Base-by-base conservation (phyloP, 2,329 filamentous ascomycete species). In the Ascochyta koolunga region DNA sequence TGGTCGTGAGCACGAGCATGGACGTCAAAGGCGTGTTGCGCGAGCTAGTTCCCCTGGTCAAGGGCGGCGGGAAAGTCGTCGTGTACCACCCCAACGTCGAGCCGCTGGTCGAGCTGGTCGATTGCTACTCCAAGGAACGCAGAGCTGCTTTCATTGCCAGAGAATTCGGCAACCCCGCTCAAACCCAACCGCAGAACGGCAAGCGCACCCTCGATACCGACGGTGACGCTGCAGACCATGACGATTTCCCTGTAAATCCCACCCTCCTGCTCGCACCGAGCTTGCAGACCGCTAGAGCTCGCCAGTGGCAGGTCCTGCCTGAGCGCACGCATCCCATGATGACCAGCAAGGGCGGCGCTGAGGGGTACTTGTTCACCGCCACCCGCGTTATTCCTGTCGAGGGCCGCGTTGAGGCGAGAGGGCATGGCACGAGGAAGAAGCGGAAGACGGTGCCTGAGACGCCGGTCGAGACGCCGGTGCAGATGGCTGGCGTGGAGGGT, bases 301-400 rank as follows among this genome's bases (percentile, higher is more conserved):
- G 89, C 58, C 82, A 85, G 47, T 98, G 91, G 90, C 95, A 99
- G 78, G 93, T 97, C 2, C 75, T 99, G 40, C 95, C 95, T 0
- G 90, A 91, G 0, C 81, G 95, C 48, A 98, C 95, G 46, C 95
- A 99, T 77, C 95, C 95, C 6, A 76, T 96, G 50, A 99, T 99
- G 95, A 96, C 90, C 55, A 87, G 87, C 32, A 83, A 85, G 35
- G 95, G 95, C 18, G 93, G 93, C 0, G 86, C 91, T 0, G 93
- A 98, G 69, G 95, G 95, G 0, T 99, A 91, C 73, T 73, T 99
- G 3, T 92, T 98, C 63, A 93, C 91, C 24, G 93, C 84, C 0
- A 90, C 89, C 71, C 85, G 87, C 62, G 91, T 95, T 1, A 78
- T 93, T 39, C 95, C 95, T 0, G 86, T 89, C 0, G 85, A 90